phyloP scores from a whole-genome alignment of 140 eudicot species.

The Senecio squalidus region DNA sequence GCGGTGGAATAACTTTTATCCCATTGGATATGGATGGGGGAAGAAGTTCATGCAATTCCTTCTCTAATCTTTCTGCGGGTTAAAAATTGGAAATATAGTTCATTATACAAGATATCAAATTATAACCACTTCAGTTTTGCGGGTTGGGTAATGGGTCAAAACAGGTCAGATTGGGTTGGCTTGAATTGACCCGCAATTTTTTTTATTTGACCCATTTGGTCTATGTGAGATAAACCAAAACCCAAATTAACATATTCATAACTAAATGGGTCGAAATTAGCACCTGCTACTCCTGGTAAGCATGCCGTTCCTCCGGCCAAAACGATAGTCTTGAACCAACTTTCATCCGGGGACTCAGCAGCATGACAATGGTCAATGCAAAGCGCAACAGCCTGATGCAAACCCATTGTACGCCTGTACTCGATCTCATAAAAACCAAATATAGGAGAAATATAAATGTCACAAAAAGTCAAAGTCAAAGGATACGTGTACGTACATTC shows the following conservation, averaged over 20 bases:
- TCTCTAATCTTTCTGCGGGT: constrained; percentile 75
- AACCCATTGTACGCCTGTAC: constrained; percentile 85
- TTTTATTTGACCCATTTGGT: too few relatives aligned
- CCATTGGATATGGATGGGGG: constrained; percentile 51
- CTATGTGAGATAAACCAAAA: too few relatives aligned
- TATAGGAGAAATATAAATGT: background rate
- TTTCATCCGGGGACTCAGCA: constrained; percentile 65
- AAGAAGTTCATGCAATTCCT: constrained; percentile 53
- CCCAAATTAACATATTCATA: too few relatives aligned
- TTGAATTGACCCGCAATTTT: too few relatives aligned
- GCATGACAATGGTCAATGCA: constrained; percentile 89
- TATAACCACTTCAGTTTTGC: too few relatives aligned
- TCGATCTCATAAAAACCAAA: background rate
- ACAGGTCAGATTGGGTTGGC: too few relatives aligned
- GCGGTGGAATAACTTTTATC: constrained; percentile 73
- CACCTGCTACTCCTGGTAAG: constrained; percentile 94
- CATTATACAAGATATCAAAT: constrained; percentile 1
- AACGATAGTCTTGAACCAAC: constrained; percentile 87
- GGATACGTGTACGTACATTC: constrained; percentile 57
- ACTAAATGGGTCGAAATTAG: too few relatives aligned
- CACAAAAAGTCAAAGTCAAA: constrained; percentile 12
- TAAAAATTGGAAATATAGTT: background rate
- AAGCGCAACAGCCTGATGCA: constrained; percentile 90
- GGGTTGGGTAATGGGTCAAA: too few relatives aligned
- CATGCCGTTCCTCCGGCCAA: constrained; percentile 92